Percentiles rank a stretch among this genome's conserved stretches.
phyloP scores from a whole-genome alignment of 2,329 filamentous ascomycete species.

The Fusarium nygamai region DNA sequence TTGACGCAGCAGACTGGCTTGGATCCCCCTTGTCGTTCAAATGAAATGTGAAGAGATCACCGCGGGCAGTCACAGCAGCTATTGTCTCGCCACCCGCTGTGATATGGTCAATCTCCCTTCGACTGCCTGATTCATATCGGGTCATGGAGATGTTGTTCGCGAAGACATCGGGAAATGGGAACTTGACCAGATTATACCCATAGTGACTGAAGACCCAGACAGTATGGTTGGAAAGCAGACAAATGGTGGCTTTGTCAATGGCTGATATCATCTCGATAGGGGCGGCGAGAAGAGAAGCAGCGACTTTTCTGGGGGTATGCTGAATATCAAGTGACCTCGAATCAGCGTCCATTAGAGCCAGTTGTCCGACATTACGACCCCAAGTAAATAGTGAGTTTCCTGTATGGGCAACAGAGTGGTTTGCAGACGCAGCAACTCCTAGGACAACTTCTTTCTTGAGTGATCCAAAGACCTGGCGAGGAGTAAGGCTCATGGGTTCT shows the following conservation, averaged over 20 bases:
- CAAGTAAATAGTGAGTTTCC: conserved; percentile 86
- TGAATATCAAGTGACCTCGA: conserved; percentile 91
- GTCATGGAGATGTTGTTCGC: conserved; percentile 74
- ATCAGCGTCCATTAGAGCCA: conserved; percentile 94
- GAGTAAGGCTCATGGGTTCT: conserved; percentile 81
- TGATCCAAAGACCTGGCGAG: conserved; percentile 89
- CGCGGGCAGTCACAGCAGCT: conserved; percentile 83
- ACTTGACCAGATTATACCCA: conserved; percentile 90
- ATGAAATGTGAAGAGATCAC: conserved; percentile 87
- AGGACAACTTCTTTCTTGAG: conserved; percentile 86
- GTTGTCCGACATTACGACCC: conserved; percentile 93
- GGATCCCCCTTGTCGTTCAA: conserved; percentile 75
- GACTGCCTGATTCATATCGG: conserved; percentile 69
- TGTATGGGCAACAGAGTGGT: conserved; percentile 92
- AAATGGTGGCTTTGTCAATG: conserved; percentile 88
- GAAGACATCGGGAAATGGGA: conserved; percentile 77
- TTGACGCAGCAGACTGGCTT: conserved; percentile 72
- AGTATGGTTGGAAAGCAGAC: conserved; percentile 85
- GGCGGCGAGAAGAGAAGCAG: conserved; percentile 75
- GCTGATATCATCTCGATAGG: conserved; percentile 83
- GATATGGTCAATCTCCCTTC: conserved; percentile 77
- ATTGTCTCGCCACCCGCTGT: conserved; percentile 91
- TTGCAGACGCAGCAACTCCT: conserved; percentile 86
- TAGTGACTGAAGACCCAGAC: conserved; percentile 97
- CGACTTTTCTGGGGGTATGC: conserved; percentile 83